Percentiles rank a stretch among this genome's conserved stretches.
phyloP scores from a whole-genome alignment of 75 land plant species.

The Ceratopteris richardii region DNA sequence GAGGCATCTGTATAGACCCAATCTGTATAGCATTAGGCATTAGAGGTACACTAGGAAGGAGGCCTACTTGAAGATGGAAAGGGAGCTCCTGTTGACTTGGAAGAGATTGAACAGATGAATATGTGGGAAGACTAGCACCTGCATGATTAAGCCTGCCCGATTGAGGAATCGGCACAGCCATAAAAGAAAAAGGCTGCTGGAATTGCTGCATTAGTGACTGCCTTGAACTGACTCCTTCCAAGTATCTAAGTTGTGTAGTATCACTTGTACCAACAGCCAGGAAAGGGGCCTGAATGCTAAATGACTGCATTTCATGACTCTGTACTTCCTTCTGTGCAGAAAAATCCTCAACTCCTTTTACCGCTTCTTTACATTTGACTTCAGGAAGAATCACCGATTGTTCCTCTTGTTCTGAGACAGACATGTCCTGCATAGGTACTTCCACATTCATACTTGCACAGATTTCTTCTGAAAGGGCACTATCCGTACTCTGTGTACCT shows the following conservation, averaged over 20 bases:
- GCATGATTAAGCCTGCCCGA: not conserved
- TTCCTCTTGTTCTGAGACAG: no score
- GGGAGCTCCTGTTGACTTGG: slow-evolving; percentile 49
- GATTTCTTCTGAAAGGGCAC: no score
- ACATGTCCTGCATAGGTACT: no score
- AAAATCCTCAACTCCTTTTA: not conserved
- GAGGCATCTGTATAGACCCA: slow-evolving; percentile 95
- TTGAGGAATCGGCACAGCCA: slow-evolving; percentile 19
- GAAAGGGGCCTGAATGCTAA: not conserved
- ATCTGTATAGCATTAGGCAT: slow-evolving; percentile 91
- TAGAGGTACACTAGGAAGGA: slow-evolving; percentile 77
- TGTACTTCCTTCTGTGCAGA: slow-evolving; percentile 2
- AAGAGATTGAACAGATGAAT: slow-evolving; percentile 22
- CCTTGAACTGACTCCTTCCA: slow-evolving; percentile 5
- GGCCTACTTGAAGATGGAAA: slow-evolving; percentile 76
- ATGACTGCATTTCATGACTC: not conserved
- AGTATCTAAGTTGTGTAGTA: slow-evolving; percentile 9
- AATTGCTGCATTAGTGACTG: slow-evolving; percentile 15
- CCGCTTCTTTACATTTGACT: not conserved
- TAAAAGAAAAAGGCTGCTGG: slow-evolving; percentile 20
- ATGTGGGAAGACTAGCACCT: slow-evolving; percentile 8
- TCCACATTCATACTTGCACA: no score
- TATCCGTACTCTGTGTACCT: no score
- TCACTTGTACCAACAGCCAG: slow-evolving; percentile 5
- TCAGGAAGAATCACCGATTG: no score